Evolutionary conservation across 768 basidiomycete genomes (phyloP).

Genomic region (Serendipita sp.): DNA sequence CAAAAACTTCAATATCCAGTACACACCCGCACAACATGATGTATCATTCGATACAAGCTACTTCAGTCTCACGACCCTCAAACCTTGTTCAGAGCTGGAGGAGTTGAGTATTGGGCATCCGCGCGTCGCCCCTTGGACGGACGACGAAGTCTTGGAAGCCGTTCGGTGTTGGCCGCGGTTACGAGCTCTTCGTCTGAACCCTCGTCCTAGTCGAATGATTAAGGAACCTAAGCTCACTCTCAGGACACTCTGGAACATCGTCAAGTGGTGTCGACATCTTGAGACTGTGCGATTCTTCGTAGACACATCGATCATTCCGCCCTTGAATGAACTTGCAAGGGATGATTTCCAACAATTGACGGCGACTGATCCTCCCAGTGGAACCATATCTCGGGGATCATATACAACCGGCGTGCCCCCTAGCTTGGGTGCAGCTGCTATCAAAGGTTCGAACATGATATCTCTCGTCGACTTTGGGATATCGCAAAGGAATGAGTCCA

Average conservation of each 20-base stretch:
- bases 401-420: too few species aligned
- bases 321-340: neutral
- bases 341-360: neutral
- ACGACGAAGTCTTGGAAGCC: neutral
- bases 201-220: neutral
- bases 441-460: neutral
- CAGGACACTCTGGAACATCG: neutral
- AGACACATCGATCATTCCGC: neutral
- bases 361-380: neutral
- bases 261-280: neutral
- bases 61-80: neutral
- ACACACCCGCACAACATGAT: conserved; percentile 4
- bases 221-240: neutral
- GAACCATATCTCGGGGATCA: neutral
- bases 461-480: neutral
- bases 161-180: neutral
- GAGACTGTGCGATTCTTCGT: neutral
- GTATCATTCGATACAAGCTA: neutral
- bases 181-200: neutral
- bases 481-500: neutral
- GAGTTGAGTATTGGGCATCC: neutral
- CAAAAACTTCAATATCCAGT: neutral
- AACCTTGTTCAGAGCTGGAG: neutral
- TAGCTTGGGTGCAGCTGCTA: neutral
- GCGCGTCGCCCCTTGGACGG: neutral